These are phyloP conservation scores for Hypoxylon sp. DNA, from an alignment of 2,329 filamentous ascomycete genomes.

Conservation along the genomic window DNA sequence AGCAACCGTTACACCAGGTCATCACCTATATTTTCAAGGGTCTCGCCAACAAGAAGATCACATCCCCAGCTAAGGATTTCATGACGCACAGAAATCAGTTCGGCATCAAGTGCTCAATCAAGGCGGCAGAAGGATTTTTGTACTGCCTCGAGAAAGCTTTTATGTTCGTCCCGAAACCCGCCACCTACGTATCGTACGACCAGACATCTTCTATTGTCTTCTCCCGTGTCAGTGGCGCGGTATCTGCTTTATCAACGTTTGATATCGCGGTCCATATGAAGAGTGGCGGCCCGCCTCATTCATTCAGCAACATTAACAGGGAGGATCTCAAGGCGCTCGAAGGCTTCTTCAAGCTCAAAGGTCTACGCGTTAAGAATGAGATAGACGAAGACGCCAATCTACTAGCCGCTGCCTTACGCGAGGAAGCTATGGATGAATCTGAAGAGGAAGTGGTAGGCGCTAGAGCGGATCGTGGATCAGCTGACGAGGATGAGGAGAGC, in stretches of 20 bases:
- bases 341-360: constrained; percentile 96
- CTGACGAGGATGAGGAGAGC: constrained; percentile 95
- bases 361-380: constrained; percentile 96
- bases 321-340: constrained; percentile 98
- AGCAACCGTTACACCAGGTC: constrained; percentile 92
- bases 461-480: constrained; percentile 85
- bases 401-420: constrained; percentile 84
- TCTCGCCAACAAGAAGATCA: constrained; percentile 93
- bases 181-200: constrained; percentile 96
- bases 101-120: constrained; percentile 99
- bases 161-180: constrained; percentile 98
- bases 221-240: constrained; percentile 92
- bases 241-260: constrained; percentile 95
- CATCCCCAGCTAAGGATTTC: constrained; percentile 94
- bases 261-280: constrained; percentile 96
- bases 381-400: constrained; percentile 92
- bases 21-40: constrained; percentile 96
- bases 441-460: constrained; percentile 83
- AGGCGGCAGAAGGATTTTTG: constrained; percentile 96
- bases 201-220: constrained; percentile 93
- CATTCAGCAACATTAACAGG: constrained; percentile 99
- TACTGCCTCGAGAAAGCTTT: constrained; percentile 99
- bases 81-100: constrained; percentile 92
- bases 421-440: constrained; percentile 85
- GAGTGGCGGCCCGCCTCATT: constrained; percentile 86